Evolutionary conservation across 768 basidiomycete species (phyloP).

Genomic region (Tephrocybe sp.): DNA sequence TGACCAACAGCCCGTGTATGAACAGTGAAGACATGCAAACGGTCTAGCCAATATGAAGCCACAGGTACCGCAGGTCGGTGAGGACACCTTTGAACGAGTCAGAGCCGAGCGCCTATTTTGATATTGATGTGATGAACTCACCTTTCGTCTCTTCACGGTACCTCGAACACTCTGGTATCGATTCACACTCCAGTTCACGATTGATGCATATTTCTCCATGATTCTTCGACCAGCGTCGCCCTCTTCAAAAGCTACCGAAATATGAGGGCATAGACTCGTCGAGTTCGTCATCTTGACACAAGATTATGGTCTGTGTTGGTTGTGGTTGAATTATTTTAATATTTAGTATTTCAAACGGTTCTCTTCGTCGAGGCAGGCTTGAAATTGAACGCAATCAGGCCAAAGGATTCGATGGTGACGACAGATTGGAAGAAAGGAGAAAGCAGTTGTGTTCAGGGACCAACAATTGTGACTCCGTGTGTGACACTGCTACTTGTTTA

Average conservation of each 20-base stretch:
- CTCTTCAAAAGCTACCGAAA: conserved; percentile 35
- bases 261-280: conserved; percentile 36
- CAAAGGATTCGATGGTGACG: too few species aligned
- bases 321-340: too few species aligned
- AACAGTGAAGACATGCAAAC: conserved; percentile 71
- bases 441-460: too few species aligned
- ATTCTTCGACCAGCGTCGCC: conserved; percentile 21
- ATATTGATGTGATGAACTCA: conserved; percentile 26
- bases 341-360: too few species aligned
- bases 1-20: conserved; percentile 69
- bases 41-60: conserved; percentile 54
- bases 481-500: not conserved
- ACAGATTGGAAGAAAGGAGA: too few species aligned
- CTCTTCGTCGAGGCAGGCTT: too few species aligned
- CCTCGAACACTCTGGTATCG: conserved; percentile 43
- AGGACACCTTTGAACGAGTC: conserved; percentile 37
- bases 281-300: conserved; percentile 7
- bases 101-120: not conserved
- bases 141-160: conserved; percentile 65
- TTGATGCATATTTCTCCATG: conserved; percentile 44
- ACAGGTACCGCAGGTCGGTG: conserved; percentile 66
- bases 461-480: too few species aligned
- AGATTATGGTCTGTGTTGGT: too few species aligned
- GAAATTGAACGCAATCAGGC: too few species aligned
- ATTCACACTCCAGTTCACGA: conserved; percentile 53